Evolutionary conservation across 192 early-diverging fungal species (phyloP), one percentile per base, ranked within the genome.

Genomic region (Coemansia sp.): DNA sequence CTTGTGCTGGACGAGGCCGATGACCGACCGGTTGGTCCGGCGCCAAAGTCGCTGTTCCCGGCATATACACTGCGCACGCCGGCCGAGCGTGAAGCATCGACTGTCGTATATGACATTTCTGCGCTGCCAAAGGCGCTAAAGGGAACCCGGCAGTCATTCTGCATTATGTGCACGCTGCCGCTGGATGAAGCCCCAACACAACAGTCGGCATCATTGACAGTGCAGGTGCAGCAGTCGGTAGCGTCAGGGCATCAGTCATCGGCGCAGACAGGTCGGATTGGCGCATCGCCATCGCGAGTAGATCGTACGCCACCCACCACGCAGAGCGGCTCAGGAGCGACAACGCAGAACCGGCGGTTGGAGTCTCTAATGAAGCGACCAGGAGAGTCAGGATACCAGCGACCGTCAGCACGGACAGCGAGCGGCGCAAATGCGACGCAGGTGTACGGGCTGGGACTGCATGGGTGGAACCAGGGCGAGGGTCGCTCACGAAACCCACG

Each of bases 101-200:
- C 56, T 15, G 63, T 72, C 14, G 72, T 75, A 20, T 81, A 75
- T 37, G 72, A 81, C 47, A 58, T 81, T 1, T 71, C 78, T 0
- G 62, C 65, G 20, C 69, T 81, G 47, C 78, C 78, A 19, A 67
- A 65, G 50, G 78, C 68, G 3, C 66, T 81, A 31, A 81, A 68
- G 65, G 78, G 69, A 10, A 81, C 78, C 2, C 72, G 78, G 5
- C 78, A 81, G 63, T 81, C 78, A 46, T 81, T 75, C 69, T 81
- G 72, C 25, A 81, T 81, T 15, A 81, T 81, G 72, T 75, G 78
- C 60, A 81, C 68, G 0, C 62, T 81, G 37, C 62, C 72, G 3
- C 42, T 81, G 15, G 68, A 63, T 11, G 68, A 20, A 17, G 26
- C 47, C n/a, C 19, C 37, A 59, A n/a, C n/a, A 34, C 36, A n/a